A percentile compares a stretch with the other conserved stretches of the same genome.
phyloP scores from a whole-genome alignment of 306 rosid genomes.

The Ochetophila trinervis region DNA sequence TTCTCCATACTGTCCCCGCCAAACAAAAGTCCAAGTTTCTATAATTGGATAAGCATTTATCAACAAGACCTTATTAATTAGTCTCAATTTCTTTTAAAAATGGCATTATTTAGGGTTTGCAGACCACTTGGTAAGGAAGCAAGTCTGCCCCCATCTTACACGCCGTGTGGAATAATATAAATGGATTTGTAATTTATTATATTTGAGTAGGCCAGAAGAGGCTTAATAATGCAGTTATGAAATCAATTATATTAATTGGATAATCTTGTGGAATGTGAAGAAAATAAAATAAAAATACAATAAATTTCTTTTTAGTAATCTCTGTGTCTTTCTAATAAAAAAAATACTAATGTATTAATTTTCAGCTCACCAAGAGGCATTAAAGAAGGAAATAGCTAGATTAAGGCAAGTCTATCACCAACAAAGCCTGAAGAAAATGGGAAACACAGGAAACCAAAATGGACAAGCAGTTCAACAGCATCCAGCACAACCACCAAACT shows the following conservation, averaged over 20 bases:
- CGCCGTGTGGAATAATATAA: too few species aligned
- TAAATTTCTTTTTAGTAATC: background rate
- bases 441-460: constrained; percentile 22
- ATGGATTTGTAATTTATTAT: too few species aligned
- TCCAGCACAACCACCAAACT: constrained; percentile 8
- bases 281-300: too few species aligned
- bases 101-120: background rate
- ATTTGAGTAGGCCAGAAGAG: too few species aligned
- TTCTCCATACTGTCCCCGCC: background rate
- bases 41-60: background rate
- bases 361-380: constrained; percentile 91
- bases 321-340: background rate
- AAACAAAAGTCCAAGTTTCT: background rate
- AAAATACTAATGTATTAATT: background rate
- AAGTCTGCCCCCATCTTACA: too few species aligned
- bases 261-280: too few species aligned
- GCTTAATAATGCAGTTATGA: too few species aligned
- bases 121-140: too few species aligned
- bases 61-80: constrained; percentile 1
- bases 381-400: constrained; percentile 88
- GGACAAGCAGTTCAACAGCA: constrained; percentile 24
- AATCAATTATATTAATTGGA: too few species aligned
- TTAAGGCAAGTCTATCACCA: constrained; percentile 83
- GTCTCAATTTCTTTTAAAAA: background rate
- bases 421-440: constrained; percentile 62